Evolutionary conservation across 768 basidiomycete genomes (phyloP), one percentile per base, ranked within the genome.

Genomic region (Suillus hirtellus): DNA sequence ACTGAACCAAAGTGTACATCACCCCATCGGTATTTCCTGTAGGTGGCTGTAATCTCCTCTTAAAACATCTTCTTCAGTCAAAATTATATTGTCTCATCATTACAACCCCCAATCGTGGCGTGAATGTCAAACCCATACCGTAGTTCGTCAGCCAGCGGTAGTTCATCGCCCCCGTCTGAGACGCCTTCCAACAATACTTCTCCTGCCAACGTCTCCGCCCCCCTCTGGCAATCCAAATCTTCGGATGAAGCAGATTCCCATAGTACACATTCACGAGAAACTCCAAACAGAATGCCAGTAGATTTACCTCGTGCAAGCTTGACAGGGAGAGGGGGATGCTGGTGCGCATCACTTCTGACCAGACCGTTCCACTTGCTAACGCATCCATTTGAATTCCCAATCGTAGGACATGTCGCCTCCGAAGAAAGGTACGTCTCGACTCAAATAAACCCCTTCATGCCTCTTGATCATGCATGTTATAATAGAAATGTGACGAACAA

Each of bases 401-500:
- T 60, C 46, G 3, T 52, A 93, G 92, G 92, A 93, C 92, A 59
- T 93, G 92, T 76, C 86, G 92, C 35, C 77, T 93, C 50, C 85
- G 92, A 65, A 83, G 92, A 79, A 93, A 93, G 81, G 91, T 92
- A 69, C 65, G 82, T 73, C 53, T 49, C 5, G 44, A n/a, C 44
- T 61, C 17, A 42, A 55, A 62, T 49, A 27, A 61, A 4, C 1
- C 11, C 2, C 4, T 47, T 14, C 60, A 12, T 24, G 1, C 10
- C 6, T 61, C 55, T 50, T 49, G 42, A 38, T 37, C 63, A 24
- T 64, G 9, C 31, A 56, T 43, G 34, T 55, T 63, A 63, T 60
- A 31, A 6, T 73, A 93, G 91, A 94, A 94, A 90, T 94, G 92
- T 75, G 92, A 94, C 73, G 92, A 94, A 70, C 87, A 91, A 67